Percentiles rank a stretch among this genome's conserved stretches.
These are phyloP conservation scores for Coffea canephora DNA, from an alignment of 257 asterid genomes.

Conservation along the genomic window DNA sequence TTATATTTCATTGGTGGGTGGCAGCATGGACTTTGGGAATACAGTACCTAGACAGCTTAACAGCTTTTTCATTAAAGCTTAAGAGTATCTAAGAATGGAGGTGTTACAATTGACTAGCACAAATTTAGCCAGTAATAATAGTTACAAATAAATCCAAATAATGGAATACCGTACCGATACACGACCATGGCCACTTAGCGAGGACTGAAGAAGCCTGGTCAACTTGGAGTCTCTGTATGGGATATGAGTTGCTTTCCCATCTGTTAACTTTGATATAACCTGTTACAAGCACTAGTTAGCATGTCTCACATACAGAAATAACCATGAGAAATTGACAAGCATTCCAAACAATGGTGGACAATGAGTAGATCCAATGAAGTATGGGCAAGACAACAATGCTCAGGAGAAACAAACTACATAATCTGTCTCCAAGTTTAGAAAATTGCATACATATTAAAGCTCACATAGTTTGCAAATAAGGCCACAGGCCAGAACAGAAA, in stretches of 20 bases:
- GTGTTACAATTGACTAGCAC: background rate
- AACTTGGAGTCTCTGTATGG: conserved; percentile 97
- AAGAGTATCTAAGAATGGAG: background rate
- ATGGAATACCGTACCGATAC: conserved; percentile 72
- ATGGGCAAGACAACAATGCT: background rate
- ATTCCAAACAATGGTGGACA: background rate
- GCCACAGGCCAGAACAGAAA: background rate
- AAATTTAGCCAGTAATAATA: background rate
- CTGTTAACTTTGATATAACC: conserved; percentile 96
- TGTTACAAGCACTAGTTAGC: conserved; percentile 39
- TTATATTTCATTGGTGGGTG: background rate
- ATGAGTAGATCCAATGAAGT: background rate
- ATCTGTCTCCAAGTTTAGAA: background rate
- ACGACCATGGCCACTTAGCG: conserved; percentile 97
- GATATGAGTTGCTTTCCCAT: conserved; percentile 79
- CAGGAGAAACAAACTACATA: background rate
- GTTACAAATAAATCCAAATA: conserved; percentile 18
- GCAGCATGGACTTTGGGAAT: background rate
- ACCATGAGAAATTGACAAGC: conserved; percentile 4
- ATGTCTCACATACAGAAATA: conserved; percentile 3
- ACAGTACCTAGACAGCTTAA: background rate
- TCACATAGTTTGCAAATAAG: background rate
- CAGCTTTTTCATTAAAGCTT: background rate
- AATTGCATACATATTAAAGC: background rate
- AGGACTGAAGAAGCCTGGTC: conserved; percentile 97